Evolutionary conservation across 139 green algal genomes (phyloP), one percentile per base, ranked within the genome.

Genomic region (Closterium sp.): DNA sequence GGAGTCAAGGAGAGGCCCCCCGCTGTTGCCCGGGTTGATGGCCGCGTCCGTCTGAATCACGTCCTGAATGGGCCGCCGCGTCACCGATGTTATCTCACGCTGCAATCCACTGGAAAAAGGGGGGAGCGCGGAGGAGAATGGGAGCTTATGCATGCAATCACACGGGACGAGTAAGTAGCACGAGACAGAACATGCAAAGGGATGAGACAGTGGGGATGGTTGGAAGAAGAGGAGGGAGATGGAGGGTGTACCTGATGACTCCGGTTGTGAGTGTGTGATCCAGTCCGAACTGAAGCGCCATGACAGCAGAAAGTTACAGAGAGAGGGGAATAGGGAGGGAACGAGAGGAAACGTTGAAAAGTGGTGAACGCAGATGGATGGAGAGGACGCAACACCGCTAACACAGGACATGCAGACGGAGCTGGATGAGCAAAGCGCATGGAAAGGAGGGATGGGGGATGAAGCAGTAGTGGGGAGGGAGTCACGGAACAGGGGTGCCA

Each of bases 51-150:
- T 96, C 89, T 96, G 95, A 38, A 96, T 97, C 66, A 98, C 93
- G 35, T 96, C 96, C 87, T 96, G 90, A 90, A 98, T 98, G 91
- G 97, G 97, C 1, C 97, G 92, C 2, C 96, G 96, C 12, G 96
- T 97, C 81, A 96, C 94, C 31, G 89, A 95, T 6, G 85, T 94
- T 90, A 96, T 96, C 86, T 96, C 94, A n/a, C 95, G 76, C 38
- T 92, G 88, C 19, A 96, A 85, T 25, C 94, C 92, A 86, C 91
- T 93, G 91, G 23, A 28, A 76, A 76, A 76, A 76, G 55, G 23
- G 55, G 55, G 12, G 55, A 19, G 10, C 16, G 55, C 25, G 55
- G 55, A 19, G 9, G 55, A 76, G 25, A 5, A 66, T 66, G 38
- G 55, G 25, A 16, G 55, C 25, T 76, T 28, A 76, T 3, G 55